Evolutionary conservation across 805 yeast genomes (phyloP).

Genomic region (Hanseniaspora lachancei): DNA sequence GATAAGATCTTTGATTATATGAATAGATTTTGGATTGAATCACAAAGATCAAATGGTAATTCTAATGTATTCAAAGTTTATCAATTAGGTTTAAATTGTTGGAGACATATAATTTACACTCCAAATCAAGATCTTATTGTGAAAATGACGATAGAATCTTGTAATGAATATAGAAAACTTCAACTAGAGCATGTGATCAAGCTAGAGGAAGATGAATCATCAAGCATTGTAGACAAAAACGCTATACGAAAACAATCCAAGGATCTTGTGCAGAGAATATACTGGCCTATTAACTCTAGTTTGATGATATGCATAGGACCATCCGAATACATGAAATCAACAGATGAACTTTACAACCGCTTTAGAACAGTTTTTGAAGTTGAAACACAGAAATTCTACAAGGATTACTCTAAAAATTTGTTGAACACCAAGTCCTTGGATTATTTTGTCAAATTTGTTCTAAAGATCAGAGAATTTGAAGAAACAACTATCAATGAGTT

Average conservation of each 20-base stretch:
- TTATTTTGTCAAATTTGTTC: conserved; percentile 80
- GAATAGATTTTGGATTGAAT: conserved; percentile 94
- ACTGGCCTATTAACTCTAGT: conserved; percentile 70
- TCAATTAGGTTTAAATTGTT: conserved; percentile 70
- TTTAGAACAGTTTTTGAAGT: conserved; percentile 8
- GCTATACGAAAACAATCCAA: neutral
- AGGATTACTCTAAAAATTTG: conserved; percentile 52
- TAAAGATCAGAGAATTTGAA: conserved; percentile 71
- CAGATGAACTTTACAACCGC: conserved; percentile 65
- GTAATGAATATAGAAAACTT: conserved; percentile 67
- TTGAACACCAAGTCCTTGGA: conserved; percentile 67
- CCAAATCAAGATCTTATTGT: conserved; percentile 49
- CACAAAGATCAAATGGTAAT: conserved; percentile 87
- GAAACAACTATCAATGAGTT: conserved; percentile 56
- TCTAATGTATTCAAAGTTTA: conserved; percentile 83
- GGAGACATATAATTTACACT: conserved; percentile 76
- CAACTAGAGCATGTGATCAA: conserved; percentile 41
- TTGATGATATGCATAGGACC: conserved; percentile 83
- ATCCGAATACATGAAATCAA: conserved; percentile 75
- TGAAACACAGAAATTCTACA: conserved; percentile 38
- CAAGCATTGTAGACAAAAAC: neutral
- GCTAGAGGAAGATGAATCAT: neutral
- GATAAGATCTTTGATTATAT: conserved; percentile 90
- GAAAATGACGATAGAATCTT: conserved; percentile 58
- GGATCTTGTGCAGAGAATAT: conserved; percentile 9